These are phyloP conservation scores for Penicillium expansum DNA, from an alignment of 2,329 filamentous ascomycete species.

Conservation along the genomic window DNA sequence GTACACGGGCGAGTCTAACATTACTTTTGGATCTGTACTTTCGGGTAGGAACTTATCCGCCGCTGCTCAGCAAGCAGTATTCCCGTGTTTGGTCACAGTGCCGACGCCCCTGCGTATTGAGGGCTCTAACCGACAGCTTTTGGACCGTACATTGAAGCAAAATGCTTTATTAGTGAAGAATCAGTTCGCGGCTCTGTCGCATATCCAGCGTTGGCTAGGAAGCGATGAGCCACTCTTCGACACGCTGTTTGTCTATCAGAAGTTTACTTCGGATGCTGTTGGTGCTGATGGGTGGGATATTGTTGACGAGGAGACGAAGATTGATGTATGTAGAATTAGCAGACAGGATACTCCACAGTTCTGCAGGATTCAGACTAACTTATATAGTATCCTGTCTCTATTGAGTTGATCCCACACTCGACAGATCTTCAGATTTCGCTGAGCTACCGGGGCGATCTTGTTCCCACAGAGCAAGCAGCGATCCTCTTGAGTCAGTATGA, in stretches of 20 bases:
- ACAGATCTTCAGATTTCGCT: slow-evolving; percentile 60
- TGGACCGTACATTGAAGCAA: slow-evolving; percentile 63
- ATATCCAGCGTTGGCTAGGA: slow-evolving; percentile 69
- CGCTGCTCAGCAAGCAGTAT: slow-evolving; percentile 57
- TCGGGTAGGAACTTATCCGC: slow-evolving; percentile 66
- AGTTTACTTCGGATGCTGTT: slow-evolving; percentile 38
- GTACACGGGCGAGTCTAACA: slow-evolving; percentile 70
- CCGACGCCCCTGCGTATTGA: slow-evolving; percentile 64
- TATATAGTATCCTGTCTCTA: slow-evolving; percentile 66
- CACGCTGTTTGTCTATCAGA: slow-evolving; percentile 81
- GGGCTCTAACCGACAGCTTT: slow-evolving; percentile 55
- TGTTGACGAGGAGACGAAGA: slow-evolving; percentile 63
- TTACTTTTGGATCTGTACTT: slow-evolving; percentile 77
- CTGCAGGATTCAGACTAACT: slow-evolving; percentile 9
- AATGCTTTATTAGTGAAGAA: slow-evolving; percentile 65
- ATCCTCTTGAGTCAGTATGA: slow-evolving; percentile 72
- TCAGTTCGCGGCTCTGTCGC: slow-evolving; percentile 68
- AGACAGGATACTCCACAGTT: background rate
- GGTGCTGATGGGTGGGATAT: slow-evolving; percentile 55
- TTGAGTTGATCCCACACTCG: slow-evolving; percentile 66
- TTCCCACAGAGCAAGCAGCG: slow-evolving; percentile 67
- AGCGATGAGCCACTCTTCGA: slow-evolving; percentile 71
- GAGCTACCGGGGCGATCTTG: slow-evolving; percentile 61
- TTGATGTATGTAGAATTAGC: slow-evolving; percentile 52
- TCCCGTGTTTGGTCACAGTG: slow-evolving; percentile 80